A percentile compares a stretch with the other conserved stretches of the same genome.
phyloP scores from a whole-genome alignment of 192 early-diverging fungal species.

The Linnemannia exigua region DNA sequence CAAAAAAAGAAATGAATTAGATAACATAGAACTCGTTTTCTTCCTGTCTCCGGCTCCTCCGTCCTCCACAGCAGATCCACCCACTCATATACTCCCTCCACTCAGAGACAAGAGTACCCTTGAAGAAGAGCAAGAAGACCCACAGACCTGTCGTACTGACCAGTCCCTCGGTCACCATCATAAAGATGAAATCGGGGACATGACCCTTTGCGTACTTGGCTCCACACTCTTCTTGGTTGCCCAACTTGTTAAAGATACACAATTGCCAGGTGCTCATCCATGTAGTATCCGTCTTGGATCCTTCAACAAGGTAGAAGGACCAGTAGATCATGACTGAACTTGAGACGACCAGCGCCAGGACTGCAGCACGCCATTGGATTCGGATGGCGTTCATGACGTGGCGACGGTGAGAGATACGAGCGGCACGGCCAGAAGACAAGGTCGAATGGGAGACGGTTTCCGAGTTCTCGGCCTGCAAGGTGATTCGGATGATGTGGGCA shows the following conservation, averaged over 20 bases:
- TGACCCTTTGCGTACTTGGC: slow-evolving; percentile 34
- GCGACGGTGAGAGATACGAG: slow-evolving; percentile 53
- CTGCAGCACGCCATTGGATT: slow-evolving; percentile 68
- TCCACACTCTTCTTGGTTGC: slow-evolving; percentile 55
- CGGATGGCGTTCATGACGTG: slow-evolving; percentile 67
- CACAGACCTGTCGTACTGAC: slow-evolving; percentile 63
- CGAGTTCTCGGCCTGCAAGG: slow-evolving; percentile 47
- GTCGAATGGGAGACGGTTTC: slow-evolving; percentile 53
- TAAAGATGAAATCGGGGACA: slow-evolving; percentile 61
- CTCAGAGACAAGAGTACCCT: slow-evolving; percentile 58
- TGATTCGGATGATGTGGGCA: slow-evolving; percentile 62
- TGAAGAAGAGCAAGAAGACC: slow-evolving; percentile 61
- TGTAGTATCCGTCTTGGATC: slow-evolving; percentile 47
- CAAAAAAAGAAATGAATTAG: slow-evolving; percentile 8
- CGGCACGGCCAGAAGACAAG: slow-evolving; percentile 37
- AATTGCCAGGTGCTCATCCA: slow-evolving; percentile 57
- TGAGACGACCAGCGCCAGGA: slow-evolving; percentile 55
- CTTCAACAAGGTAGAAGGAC: slow-evolving; percentile 64
- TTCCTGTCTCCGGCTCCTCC: slow-evolving; percentile 33
- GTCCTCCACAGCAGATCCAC: slow-evolving; percentile 51
- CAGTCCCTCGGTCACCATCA: slow-evolving; percentile 61
- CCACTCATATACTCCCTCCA: slow-evolving; percentile 65
- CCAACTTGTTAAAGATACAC: slow-evolving; percentile 56
- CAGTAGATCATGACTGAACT: slow-evolving; percentile 64
- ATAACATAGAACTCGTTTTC: slow-evolving; percentile 66